Evolutionary conservation across 2,329 filamentous ascomycete species (phyloP), one percentile per base, ranked within the genome.

Genomic region (Leptographium galeiforme): DNA sequence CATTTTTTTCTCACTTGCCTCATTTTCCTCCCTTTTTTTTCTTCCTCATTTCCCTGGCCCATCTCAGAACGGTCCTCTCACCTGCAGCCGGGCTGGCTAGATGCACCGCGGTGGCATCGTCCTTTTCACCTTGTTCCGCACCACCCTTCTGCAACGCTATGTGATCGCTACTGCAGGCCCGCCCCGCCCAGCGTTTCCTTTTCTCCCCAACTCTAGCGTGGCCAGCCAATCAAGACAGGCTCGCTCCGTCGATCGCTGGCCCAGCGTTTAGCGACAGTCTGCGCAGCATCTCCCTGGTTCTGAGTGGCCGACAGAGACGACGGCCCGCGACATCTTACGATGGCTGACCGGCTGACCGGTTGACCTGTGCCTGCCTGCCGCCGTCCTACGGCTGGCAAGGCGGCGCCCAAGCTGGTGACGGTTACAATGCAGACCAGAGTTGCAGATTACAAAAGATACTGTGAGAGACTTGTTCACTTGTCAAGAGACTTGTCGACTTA

Each of bases 161-260:
- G 41, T 50, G 40, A 54, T 54, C 53, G 53, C 53, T 55, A 55
- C 53, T 55, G 53, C 53, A 55, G 53, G 53, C 49, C 53, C 53
- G 53, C 53, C 53, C 52, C 48, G 52, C 52, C 48, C 48, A 41
- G 48, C 41, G 52, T 39, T 49, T 45, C 39, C 16, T 53, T 40
- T 47, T 13, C 25, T 25, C 25, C 25, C 25, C 25, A 25, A 40
- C 33, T 40, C 47, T 44, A 13, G 33, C 34, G 16, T 51, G 18
- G 40, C 32, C 45, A 38, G 18, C 51, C 51, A 48, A 41, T 34
- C 10, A 7, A 14, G 32, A 11, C 8, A 32, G 18, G 38, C 32
- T 33, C 36, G 40, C 30, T 32, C 32, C 30, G 34, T 39, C 25
- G 19, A 39, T 48, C 50, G 39, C 39, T n/a, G 39, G n/a, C 39